Conservation (phyloP, 192 early-diverging fungal genomes). For the Chytriomyces confervae region DNA sequence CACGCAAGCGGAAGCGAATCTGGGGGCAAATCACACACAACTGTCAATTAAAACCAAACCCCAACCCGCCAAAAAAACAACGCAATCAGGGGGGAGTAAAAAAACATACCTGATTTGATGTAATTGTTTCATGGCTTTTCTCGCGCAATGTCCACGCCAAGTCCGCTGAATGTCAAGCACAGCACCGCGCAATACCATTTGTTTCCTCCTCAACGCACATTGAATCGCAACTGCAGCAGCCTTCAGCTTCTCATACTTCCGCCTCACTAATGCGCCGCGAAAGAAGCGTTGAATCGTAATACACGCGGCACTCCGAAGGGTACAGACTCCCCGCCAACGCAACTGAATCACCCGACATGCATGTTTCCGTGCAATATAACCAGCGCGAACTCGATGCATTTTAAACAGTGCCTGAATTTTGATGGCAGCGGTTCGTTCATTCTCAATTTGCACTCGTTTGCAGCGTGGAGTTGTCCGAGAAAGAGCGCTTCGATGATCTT, state of each 20-base stretch:
- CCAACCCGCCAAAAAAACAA: too few relatives aligned
- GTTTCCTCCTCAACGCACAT: neutral
- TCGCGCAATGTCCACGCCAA: too few relatives aligned
- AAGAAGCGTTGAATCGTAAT: neutral
- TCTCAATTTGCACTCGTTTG: too few relatives aligned
- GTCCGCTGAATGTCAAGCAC: too few relatives aligned
- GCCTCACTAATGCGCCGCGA: neutral
- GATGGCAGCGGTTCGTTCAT: neutral
- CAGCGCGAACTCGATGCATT: constrained; percentile 4
- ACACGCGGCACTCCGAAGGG: neutral
- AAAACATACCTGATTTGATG: too few relatives aligned
- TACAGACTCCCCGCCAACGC: neutral
- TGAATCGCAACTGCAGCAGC: neutral
- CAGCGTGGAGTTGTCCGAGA: neutral
- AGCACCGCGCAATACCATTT: too few relatives aligned
- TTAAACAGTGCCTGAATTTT: constrained; percentile 6
- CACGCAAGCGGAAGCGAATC: neutral
- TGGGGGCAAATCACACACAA: neutral
- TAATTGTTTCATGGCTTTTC: too few relatives aligned
- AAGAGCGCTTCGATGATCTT: neutral
- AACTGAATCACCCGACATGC: constrained; percentile 3
- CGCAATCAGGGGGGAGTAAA: neutral
- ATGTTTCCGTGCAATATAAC: neutral
- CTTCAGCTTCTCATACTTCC: neutral
- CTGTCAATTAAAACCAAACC: neutral